phyloP scores from a whole-genome alignment of 192 early-diverging fungal genomes.

The Coemansia interrupta region DNA sequence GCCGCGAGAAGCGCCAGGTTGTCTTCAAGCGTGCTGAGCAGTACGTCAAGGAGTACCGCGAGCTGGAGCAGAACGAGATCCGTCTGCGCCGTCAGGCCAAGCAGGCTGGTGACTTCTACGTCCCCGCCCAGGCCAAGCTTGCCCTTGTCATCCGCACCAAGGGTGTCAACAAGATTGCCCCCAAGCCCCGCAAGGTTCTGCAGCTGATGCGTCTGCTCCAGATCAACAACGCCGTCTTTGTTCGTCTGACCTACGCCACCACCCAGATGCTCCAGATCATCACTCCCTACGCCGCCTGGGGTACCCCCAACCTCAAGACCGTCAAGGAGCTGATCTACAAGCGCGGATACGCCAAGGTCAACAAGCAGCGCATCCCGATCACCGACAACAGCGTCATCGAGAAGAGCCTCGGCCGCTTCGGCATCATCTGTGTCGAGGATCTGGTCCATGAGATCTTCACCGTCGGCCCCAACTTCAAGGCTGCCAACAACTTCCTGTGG shows the following conservation, averaged over 20 bases:
- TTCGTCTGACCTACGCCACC: constrained; percentile 93
- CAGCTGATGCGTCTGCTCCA: constrained; percentile 97
- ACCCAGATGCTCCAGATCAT: constrained; percentile 97
- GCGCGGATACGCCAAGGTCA: constrained; percentile 97
- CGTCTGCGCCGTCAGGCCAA: constrained; percentile 92
- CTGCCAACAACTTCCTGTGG: constrained; percentile 98
- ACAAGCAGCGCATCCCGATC: constrained; percentile 96
- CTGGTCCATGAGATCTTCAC: constrained; percentile 98
- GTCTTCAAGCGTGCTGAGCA: constrained; percentile 99
- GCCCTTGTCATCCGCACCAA: constrained; percentile 98
- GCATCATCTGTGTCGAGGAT: constrained; percentile 97
- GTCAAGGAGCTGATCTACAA: constrained; percentile 99
- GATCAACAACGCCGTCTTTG: constrained; percentile 99
- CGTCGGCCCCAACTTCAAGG: constrained; percentile 96
- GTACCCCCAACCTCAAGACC: constrained; percentile 96
- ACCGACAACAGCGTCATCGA: constrained; percentile 95
- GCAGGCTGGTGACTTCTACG: constrained; percentile 86
- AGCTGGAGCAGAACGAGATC: constrained; percentile 84
- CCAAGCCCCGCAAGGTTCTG: constrained; percentile 99
- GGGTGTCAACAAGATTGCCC: constrained; percentile 99
- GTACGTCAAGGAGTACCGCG: constrained; percentile 96
- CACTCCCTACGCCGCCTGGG: constrained; percentile 89
- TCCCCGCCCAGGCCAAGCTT: constrained; percentile 93
- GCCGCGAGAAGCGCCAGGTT: constrained; percentile 76
- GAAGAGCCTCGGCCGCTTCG: constrained; percentile 83